phyloP scores from a whole-genome alignment of 2,329 filamentous ascomycete species.

The Trichoderma sp. region DNA sequence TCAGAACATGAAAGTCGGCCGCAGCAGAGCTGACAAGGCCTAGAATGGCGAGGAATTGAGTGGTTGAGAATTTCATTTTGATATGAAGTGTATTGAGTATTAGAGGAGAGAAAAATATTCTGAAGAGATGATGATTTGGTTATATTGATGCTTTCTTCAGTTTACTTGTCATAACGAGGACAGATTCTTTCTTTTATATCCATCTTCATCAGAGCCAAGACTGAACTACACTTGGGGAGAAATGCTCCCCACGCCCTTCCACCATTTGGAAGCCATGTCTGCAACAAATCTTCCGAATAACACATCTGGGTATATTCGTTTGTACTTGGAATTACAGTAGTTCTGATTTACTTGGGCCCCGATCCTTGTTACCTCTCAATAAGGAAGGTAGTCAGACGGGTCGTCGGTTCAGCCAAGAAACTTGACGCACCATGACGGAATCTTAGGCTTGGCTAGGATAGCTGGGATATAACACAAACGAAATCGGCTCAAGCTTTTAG shows the following conservation, averaged over 20 bases:
- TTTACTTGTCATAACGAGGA: no score
- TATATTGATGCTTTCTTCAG: not conserved
- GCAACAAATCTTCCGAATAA: not conserved
- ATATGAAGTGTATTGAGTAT: not conserved
- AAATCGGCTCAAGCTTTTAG: not conserved
- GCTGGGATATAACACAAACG: not conserved
- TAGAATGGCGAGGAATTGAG: not conserved
- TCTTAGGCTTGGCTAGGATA: not conserved
- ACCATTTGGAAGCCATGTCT: not conserved
- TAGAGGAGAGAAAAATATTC: no score
- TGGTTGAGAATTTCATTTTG: not conserved
- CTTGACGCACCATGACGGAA: not conserved
- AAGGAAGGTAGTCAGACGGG: not conserved
- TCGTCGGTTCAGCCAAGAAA: not conserved
- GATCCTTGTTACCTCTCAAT: not conserved
- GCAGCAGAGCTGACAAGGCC: not conserved
- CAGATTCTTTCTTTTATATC: not conserved
- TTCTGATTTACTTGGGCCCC: not conserved
- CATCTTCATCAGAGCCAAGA: not conserved
- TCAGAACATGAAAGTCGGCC: conserved; percentile 15
- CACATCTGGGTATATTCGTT: not conserved
- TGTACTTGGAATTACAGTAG: not conserved
- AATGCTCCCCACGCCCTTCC: not conserved
- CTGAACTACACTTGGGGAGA: not conserved
- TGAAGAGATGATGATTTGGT: not conserved